These are phyloP conservation scores for Triticum dicoccoides DNA, from an alignment of 176 grass and related monocot species.

Conservation along the genomic window DNA sequence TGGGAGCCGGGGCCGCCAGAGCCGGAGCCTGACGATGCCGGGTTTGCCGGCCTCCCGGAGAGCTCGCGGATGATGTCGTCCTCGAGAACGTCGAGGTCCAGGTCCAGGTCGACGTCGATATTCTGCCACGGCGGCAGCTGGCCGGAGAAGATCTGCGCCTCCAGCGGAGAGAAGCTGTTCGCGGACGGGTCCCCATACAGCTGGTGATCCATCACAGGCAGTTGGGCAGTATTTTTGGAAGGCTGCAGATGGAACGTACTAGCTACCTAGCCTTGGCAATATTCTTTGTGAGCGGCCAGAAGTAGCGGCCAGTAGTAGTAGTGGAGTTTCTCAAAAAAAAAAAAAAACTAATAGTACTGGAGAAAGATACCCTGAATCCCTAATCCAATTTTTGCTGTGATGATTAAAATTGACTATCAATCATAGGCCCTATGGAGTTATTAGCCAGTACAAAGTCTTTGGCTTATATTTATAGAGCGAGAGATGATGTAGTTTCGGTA, in stretches of 20 bases:
- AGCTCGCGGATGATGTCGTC: conserved; percentile 38
- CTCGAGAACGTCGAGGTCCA: neutral
- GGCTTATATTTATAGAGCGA: conserved; percentile 21
- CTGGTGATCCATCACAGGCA: conserved; percentile 33
- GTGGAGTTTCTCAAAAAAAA: no score
- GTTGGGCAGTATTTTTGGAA: neutral
- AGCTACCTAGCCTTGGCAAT: neutral
- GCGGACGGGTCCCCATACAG: conserved; percentile 45
- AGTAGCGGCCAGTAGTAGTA: neutral
- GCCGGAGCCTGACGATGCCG: conserved; percentile 27
- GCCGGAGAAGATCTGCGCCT: conserved; percentile 38
- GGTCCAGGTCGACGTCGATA: conserved; percentile 14
- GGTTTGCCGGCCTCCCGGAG: conserved; percentile 24
- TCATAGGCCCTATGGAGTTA: neutral
- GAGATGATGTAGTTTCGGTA: neutral
- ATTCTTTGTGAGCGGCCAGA: neutral
- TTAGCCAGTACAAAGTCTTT: neutral
- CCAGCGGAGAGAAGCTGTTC: conserved; percentile 42
- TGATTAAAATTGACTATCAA: conserved; percentile 7
- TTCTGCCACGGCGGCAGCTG: conserved; percentile 34
- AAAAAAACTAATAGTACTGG: neutral
- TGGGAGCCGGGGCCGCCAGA: conserved; percentile 22
- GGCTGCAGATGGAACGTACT: neutral
- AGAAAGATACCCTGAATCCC: neutral
- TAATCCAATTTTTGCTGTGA: conserved; percentile 5